phyloP scores from a whole-genome alignment of 345 rosid species.

The Corchorus capsularis region DNA sequence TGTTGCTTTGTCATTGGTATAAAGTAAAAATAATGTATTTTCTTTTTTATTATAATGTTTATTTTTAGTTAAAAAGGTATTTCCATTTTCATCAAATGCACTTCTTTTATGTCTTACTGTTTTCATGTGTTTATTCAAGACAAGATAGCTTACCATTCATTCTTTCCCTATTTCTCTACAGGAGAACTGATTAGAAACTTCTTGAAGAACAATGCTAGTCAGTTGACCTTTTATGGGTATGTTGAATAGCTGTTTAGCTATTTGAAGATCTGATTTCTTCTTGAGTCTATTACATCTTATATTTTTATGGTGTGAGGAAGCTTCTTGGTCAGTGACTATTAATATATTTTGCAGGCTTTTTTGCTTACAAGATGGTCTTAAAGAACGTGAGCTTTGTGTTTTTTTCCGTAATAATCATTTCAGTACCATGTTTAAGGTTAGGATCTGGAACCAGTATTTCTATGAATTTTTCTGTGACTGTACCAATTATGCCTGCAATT shows the following conservation, averaged over 20 bases:
- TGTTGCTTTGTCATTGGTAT: conserved; percentile 11
- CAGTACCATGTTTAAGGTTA: conserved; percentile 98
- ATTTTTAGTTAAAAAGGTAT: neutral
- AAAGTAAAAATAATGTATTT: neutral
- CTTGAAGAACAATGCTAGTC: conserved; percentile 83
- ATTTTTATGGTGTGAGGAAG: conserved; percentile 14
- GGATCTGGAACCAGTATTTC: conserved; percentile 21
- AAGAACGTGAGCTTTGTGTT: conserved; percentile 94
- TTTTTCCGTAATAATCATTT: conserved; percentile 98
- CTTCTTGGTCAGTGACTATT: neutral
- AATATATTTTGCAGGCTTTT: conserved; percentile 65
- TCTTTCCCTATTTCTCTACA: conserved; percentile 35
- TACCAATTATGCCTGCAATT: conserved; percentile 2
- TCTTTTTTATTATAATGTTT: neutral
- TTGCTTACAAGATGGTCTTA: conserved; percentile 84
- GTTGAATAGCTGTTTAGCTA: conserved; percentile 28
- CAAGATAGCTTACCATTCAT: conserved; percentile 9
- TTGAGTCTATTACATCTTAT: neutral
- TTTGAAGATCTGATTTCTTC: conserved; percentile 23
- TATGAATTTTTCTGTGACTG: neutral
- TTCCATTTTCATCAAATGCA: neutral
- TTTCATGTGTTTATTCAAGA: conserved; percentile 13
- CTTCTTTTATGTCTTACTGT: neutral
- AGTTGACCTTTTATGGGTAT: conserved; percentile 87
- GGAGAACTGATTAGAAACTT: conserved; percentile 83